Evolutionary conservation across 108 stramenopile species (phyloP), one percentile per base, ranked within the genome.

Genomic region (Aurantiochytrium sp.): DNA sequence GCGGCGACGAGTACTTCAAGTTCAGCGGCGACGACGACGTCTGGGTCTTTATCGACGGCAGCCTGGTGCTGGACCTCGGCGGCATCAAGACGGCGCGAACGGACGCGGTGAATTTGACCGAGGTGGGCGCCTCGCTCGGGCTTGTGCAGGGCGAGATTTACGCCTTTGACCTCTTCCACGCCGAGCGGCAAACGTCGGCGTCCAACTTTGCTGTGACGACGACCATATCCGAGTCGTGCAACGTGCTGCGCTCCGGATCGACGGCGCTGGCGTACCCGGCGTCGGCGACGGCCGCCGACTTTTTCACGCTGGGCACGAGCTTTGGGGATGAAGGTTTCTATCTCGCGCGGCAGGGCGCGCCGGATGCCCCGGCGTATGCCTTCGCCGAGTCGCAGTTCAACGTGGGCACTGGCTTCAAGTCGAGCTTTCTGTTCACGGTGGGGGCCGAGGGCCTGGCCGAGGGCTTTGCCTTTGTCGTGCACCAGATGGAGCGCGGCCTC

Each of bases 141-240:
- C 45, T 81, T 17, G 45, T 22, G 24, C 24, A 48, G 27, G 73
- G 73, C 21, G 36, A 81, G 24, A 81, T 81, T 27, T 81, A 81
- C 45, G n/a, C 73, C 42, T 81, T 81, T 48, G 73, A 81, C 30
- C 73, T 81, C 19, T 81, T 81, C 73, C 73, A 81, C 24, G 73
- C 73, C 1, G 73, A 81, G 32, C 73, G 73, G 39, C 73, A 81
- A 1, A 81, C 73, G 39, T 48, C 39, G 12, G 73, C 21, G n/a
- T 81, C 73, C 1, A 81, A 81, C 45, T 81, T 81, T 30, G 45
- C n/a, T 6, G 42, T 81, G 42, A 81, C 73, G 27, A 81, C 73
- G 39, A 81, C 73, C 45, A 41, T 81, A 12, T 41, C 30, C 73
- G 73, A 81, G 24, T 41, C 73, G 8, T 81, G 73, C 73, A 81